These are phyloP conservation scores for Tetratostichococcus sp. DNA, from an alignment of 139 green algal species.

Conservation along the genomic window DNA sequence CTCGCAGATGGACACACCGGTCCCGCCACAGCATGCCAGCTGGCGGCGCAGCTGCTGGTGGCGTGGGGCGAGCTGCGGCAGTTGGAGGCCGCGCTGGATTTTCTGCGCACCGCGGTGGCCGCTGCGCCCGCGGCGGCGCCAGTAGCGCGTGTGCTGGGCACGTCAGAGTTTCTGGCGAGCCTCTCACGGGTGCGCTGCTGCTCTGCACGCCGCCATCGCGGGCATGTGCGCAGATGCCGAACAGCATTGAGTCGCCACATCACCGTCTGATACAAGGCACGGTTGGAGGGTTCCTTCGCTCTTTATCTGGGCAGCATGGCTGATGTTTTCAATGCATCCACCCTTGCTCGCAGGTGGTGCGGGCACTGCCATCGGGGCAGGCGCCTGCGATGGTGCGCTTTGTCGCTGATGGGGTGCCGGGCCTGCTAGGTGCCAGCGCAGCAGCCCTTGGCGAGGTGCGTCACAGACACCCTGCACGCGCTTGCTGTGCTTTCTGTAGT, in stretches of 20 bases:
- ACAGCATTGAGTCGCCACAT: background rate
- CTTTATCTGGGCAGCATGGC: too few relatives aligned
- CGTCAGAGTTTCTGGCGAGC: background rate
- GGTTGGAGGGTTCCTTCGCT: too few relatives aligned
- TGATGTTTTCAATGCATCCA: too few relatives aligned
- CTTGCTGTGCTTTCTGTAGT: too few relatives aligned
- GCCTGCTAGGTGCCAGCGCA: background rate
- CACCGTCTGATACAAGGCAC: too few relatives aligned
- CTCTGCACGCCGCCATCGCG: too few relatives aligned
- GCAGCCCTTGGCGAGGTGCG: background rate
- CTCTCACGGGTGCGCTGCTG: background rate
- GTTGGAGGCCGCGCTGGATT: slow-evolving; percentile 27
- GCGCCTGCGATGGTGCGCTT: background rate
- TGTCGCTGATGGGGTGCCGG: background rate
- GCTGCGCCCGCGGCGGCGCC: background rate
- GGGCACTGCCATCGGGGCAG: background rate
- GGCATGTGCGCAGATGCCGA: background rate
- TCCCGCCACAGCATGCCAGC: background rate
- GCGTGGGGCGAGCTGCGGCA: slow-evolving; percentile 34
- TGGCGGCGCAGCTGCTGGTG: slow-evolving; percentile 11
- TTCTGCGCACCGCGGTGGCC: slow-evolving; percentile 11
- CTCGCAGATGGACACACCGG: too few relatives aligned
- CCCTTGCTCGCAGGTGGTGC: background rate
- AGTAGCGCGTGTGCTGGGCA: background rate
- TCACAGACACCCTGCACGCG: too few relatives aligned